Evolutionary conservation across 805 yeast genomes (phyloP), one percentile per base, ranked within the genome.

Genomic region (Cyberlindnera maclurae): DNA sequence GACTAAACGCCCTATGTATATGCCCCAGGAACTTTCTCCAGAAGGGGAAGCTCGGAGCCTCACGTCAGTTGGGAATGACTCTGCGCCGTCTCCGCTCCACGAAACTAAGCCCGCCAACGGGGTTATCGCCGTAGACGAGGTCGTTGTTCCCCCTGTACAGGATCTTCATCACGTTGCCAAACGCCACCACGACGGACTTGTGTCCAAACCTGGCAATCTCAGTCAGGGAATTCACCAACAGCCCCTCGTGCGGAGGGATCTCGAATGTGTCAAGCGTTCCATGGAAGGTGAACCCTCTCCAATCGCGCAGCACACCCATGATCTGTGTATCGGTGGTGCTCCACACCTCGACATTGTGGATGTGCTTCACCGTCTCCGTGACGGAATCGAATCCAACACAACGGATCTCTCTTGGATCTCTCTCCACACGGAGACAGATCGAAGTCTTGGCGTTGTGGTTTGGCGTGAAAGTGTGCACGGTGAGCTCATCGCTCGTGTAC

Each of bases 321-420:
- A 86, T 62, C 66, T 80, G 73, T 52, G 82, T 70, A 49, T 83
- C 94, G 1, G 89, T 82, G 11, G 77, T 59, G 46, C 82, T 79
- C 95, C 95, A 86, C 15, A 79, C 75, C 51, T 78, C 84, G n/a
- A 83, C 77, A 42, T 73, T 62, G 20, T 70, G 69, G 31, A 77
- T 65, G 77, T 85, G 79, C 57, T 77, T 75, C 41, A 75, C 81
- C 36, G 75, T 77, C 52, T 86, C 95, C 15, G 71, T 67, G 7
- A 77, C 86, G 1, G 82, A 75, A 38, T 79, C 85, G 55, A 87
- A 83, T 20, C 96, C 96, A 30, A 82, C 68, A 62, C 96, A 87
- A 64, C 96, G 75, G 29, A 85, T 84, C 61, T 87, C 96, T 51
- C 95, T 73, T 2, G 90, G 86, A 60, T 87, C 96, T 72, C 96